Conservation (phyloP, 192 early-diverging fungal genomes). For the Oehlia diaphana region DNA sequence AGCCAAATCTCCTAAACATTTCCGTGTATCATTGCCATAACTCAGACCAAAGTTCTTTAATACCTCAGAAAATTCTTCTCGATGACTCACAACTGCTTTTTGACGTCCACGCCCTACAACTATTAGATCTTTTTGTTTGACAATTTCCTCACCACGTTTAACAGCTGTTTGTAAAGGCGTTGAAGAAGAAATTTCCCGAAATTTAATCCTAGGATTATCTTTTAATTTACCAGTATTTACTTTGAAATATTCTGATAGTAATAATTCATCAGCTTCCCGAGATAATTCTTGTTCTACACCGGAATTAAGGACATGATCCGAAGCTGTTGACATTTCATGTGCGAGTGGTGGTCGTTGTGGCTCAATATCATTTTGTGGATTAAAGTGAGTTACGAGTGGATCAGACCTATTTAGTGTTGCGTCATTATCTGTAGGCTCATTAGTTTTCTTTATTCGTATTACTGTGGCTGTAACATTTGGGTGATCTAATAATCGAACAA, state of each 20-base stretch:
- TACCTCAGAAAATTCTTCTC: not conserved
- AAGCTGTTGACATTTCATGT: constrained; percentile 28
- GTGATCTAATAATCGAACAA: constrained; percentile 48
- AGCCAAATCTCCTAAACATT: not conserved
- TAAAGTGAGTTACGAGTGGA: not conserved
- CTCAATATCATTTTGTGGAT: no score
- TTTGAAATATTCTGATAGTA: constrained; percentile 5
- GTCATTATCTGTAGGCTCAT: constrained; percentile 17
- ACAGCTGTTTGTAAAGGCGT: constrained; percentile 45
- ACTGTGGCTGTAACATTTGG: constrained; percentile 45
- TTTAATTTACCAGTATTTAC: constrained; percentile 2
- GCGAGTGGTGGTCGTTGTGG: constrained; percentile 6
- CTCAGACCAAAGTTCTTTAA: not conserved
- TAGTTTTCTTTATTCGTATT: constrained; percentile 42
- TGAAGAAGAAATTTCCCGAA: constrained; percentile 28
- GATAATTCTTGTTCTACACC: constrained; percentile 14
- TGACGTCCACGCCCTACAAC: constrained; percentile 43
- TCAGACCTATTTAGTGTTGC: not conserved
- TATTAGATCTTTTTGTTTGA: constrained; percentile 49
- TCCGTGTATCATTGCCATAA: not conserved
- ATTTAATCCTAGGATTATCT: constrained; percentile 33
- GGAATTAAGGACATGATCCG: not conserved
- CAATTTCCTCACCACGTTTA: constrained; percentile 32
- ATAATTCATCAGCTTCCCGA: constrained; percentile 4
- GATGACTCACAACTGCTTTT: not conserved